Base-by-base conservation (phyloP, 2,329 filamentous ascomycete species). In the Pyrenochaeta sp. region DNA sequence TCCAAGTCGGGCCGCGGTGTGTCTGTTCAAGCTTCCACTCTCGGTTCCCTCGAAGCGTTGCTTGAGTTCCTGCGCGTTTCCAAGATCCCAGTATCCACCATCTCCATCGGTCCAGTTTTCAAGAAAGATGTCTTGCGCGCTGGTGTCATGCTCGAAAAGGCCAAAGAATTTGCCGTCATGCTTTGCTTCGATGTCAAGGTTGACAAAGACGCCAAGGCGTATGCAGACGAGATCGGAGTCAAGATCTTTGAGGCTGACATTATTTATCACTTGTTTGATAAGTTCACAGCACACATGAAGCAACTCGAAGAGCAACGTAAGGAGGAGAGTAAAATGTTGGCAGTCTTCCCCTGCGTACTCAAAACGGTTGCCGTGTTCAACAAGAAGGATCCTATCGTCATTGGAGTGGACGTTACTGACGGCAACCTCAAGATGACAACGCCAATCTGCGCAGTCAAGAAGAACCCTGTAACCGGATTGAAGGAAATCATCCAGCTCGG, bases 111-210 rank as follows among this genome's bases (percentile, higher is more conserved):
- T 34, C 94, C 94, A 2, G 93, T 99, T 26, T 97, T 89, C 83
- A 96, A 96, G 80, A 90, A 94, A 64, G 94, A 99, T 74, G 89
- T 99, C 41, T 94, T 97, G 83, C 92, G 85, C 82, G 90, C 78
- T 2, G 92, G 90, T 66, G 88, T 90, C 59, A 99, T 99, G 94
- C 73, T 97, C 65, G 94, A 99, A 75, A 97, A 96, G 77, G 83
- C 87, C 11, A 90, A 90, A 57, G 92, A 99, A 69, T 95, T 87
- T 61, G 94, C 94, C n/a, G 90, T 97, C 69, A 99, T 99, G 94
- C 85, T 99, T 36, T 97, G 94, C 73, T 99, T 99, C 81, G 95
- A 99, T 72, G 94, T 99, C 75, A 97, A 96, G 78, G 90, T 99
- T 11, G 94, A 99, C 76, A 97, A 96, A 74, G 94, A 99, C 69